phyloP scores from a whole-genome alignment of 176 grass and related monocot genomes.

The Ensete ventricosum region DNA sequence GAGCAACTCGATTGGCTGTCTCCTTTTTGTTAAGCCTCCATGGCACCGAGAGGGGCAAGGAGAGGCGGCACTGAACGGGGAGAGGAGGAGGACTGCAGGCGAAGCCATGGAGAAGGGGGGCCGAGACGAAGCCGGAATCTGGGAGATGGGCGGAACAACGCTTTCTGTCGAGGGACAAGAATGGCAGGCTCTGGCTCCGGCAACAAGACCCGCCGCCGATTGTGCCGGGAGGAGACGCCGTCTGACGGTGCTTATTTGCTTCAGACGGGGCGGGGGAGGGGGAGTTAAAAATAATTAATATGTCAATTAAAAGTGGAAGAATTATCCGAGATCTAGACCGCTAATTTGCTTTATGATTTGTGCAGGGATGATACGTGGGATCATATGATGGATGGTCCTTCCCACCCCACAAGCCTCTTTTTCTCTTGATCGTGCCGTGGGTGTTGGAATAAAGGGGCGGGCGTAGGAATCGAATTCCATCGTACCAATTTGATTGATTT shows the following conservation, averaged over 20 bases:
- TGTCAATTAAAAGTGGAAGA: too few species aligned
- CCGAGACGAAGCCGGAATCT: neutral
- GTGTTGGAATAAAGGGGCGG: too few species aligned
- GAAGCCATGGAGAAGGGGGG: slow-evolving; percentile 27
- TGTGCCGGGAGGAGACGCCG: slow-evolving; percentile 36
- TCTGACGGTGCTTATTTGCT: slow-evolving; percentile 9
- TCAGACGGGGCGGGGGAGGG: too few species aligned
- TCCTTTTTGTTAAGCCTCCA: neutral
- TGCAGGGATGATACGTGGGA: too few species aligned
- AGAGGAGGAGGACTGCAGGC: slow-evolving; percentile 36
- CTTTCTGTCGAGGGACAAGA: slow-evolving; percentile 14
- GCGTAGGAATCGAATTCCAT: too few species aligned
- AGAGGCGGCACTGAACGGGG: neutral
- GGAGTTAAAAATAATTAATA: too few species aligned
- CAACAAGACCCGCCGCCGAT: neutral
- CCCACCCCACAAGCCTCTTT: too few species aligned
- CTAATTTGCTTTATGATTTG: too few species aligned
- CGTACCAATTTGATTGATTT: too few species aligned
- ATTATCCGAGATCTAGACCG: too few species aligned
- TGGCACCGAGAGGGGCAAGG: neutral
- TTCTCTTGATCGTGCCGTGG: too few species aligned
- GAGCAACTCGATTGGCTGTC: neutral
- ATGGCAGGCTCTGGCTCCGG: neutral
- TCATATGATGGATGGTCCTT: too few species aligned
- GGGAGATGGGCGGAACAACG: neutral